Evolutionary conservation across 2,329 filamentous ascomycete genomes (phyloP).

Genomic region (Phialophora chinensis): DNA sequence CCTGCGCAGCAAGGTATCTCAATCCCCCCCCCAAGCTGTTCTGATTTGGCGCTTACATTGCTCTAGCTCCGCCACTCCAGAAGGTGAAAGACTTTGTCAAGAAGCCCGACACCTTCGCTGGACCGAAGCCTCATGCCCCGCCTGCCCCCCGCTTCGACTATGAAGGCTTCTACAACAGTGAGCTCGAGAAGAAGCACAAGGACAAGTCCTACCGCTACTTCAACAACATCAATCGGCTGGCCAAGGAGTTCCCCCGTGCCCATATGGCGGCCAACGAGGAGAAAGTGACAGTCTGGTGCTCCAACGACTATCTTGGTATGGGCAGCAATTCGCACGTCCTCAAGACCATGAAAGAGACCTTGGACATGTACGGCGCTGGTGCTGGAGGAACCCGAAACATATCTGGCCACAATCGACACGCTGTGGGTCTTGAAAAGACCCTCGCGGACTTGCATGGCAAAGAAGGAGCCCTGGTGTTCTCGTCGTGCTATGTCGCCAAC

Average conservation of each 20-base stretch:
- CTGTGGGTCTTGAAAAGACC: conserved; percentile 79
- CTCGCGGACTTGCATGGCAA: conserved; percentile 89
- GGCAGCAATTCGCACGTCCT: conserved; percentile 86
- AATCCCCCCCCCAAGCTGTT: neutral
- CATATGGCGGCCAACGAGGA: conserved; percentile 86
- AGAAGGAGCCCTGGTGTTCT: conserved; percentile 91
- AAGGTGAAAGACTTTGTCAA: conserved; percentile 26
- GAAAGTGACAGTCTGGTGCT: conserved; percentile 96
- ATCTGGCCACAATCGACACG: conserved; percentile 95
- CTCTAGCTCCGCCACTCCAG: conserved; percentile 32
- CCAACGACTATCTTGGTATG: conserved; percentile 99
- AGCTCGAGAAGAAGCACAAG: conserved; percentile 98
- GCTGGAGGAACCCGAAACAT: conserved; percentile 97
- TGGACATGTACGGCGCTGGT: conserved; percentile 93
- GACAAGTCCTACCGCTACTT: conserved; percentile 99
- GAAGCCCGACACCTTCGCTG: conserved; percentile 43
- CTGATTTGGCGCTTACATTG: conserved; percentile 11
- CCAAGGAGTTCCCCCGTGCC: conserved; percentile 92
- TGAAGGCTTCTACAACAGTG: conserved; percentile 81
- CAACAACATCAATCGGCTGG: conserved; percentile 99
- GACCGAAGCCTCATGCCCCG: conserved; percentile 57
- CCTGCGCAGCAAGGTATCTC: conserved; percentile 58
- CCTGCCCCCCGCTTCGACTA: conserved; percentile 77
- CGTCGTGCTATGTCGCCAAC: conserved; percentile 97
- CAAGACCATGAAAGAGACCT: conserved; percentile 88